phyloP scores from a whole-genome alignment of 257 asterid genomes.

The Mitragyna speciosa region DNA sequence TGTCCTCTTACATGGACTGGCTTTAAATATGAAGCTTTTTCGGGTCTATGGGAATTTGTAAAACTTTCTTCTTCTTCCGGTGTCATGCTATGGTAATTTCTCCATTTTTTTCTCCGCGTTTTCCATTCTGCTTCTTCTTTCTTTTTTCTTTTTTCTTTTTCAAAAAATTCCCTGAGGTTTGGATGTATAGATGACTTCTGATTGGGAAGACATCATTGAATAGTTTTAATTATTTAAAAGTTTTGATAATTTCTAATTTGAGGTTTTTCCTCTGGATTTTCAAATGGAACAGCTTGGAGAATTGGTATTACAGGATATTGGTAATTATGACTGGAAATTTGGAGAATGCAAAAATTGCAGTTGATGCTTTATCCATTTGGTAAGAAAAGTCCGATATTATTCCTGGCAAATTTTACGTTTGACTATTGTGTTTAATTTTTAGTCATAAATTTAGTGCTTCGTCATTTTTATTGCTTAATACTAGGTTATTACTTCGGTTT shows the following conservation, averaged over 20 bases:
- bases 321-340: slow-evolving; percentile 81
- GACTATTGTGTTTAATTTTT: no score
- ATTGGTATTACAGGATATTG: slow-evolving; percentile 72
- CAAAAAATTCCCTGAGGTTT: background rate
- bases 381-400: slow-evolving; percentile 22
- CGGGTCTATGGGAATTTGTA: slow-evolving; percentile 80
- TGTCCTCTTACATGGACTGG: slow-evolving; percentile 83
- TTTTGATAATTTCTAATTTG: background rate
- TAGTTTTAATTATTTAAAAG: background rate
- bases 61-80: slow-evolving; percentile 89
- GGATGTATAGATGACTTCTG: background rate
- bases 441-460: no score
- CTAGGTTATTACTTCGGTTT: no score
- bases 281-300: slow-evolving; percentile 52
- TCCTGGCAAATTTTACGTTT: no score
- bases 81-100: slow-evolving; percentile 77
- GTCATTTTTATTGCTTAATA: background rate
- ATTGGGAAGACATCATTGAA: no score
- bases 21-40: slow-evolving; percentile 64
- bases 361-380: slow-evolving; percentile 83
- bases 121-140: no score
- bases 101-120: background rate
- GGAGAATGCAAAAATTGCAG: slow-evolving; percentile 64
- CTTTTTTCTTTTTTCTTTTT: no score
- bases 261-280: background rate